Base-by-base conservation (phyloP, 495 filamentous ascomycete genomes). In the Penicillium cinerascens region DNA sequence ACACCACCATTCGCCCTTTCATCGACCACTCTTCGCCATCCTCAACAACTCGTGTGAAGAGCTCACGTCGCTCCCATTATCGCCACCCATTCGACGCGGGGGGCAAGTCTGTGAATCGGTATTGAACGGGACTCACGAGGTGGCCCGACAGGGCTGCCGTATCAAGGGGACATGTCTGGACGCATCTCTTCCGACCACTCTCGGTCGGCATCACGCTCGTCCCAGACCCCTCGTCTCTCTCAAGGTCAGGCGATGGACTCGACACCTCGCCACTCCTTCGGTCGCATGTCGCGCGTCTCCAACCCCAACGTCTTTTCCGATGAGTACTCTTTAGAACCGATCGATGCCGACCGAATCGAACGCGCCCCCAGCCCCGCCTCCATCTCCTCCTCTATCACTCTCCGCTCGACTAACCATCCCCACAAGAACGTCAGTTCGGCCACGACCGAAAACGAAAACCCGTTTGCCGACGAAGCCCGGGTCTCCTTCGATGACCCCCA, bases 271-370 rank as follows among this genome's bases (percentile, higher is more conserved):
- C 61, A 61, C 18, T 66, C 71, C 42, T 71, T 69, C 42, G 53
- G 65, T 66, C 71, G 64, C 62, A 68, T 60, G 23, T 72, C 68
- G 21, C 69, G 60, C 49, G 65, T 62, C 44, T 71, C 69, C 26
- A 77, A 78, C 44, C 74, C 75, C 35, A 77, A 78, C 64, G 72
- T 78, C 36, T 81, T 81, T 60, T 74, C 77, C 40, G 78, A 81
- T 58, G 77, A 79, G 42, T 78, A 76, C 57, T 74, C 78, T 3
- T 56, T 79, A 59, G 72, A 79, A 54, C 60, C 71, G 17, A 59
- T 76, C 42, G 64, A 75, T 45, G 49, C 66, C 36, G 69, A 73
- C 42, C 63, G 67, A 40, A 63, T 66, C 36, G 64, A 63, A 27
- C 63, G 68, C 40, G 62, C 65, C 20, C 59, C 63, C 36, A 69